phyloP scores from a whole-genome alignment of 345 rosid species.

The Eucalyptus sideroxylon region DNA sequence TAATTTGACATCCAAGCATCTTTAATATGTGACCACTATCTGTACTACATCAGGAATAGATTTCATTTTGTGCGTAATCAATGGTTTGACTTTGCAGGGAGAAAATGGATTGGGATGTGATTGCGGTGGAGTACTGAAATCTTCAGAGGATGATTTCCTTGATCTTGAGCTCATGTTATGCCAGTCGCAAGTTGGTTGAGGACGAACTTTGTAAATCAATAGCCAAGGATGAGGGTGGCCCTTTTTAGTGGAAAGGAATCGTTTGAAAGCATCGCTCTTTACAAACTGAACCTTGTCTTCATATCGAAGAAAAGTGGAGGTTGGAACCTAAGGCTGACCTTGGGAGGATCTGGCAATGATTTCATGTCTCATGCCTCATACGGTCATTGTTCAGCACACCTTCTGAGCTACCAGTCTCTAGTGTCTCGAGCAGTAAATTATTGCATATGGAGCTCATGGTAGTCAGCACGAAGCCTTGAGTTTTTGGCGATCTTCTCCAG shows the following conservation, averaged over 20 bases:
- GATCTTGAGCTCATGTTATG: conserved; percentile 49
- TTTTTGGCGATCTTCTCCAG: background rate
- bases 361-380: background rate
- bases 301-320: background rate
- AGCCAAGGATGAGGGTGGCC: background rate
- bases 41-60: background rate
- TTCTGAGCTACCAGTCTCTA: background rate
- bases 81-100: conserved; percentile 24
- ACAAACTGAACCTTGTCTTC: background rate
- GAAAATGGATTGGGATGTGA: conserved; percentile 44
- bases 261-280: background rate
- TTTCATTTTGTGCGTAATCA: background rate
- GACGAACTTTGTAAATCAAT: conserved; percentile 14
- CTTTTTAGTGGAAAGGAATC: background rate
- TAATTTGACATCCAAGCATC: background rate
- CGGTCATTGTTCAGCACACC: background rate
- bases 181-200: conserved; percentile 44
- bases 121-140: conserved; percentile 40
- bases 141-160: conserved; percentile 55
- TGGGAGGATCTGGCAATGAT: background rate
- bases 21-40: background rate
- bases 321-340: background rate
- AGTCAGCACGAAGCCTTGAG: background rate
- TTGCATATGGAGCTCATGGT: background rate
- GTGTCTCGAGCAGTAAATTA: background rate